A percentile compares a stretch with the other conserved stretches of the same genome.
Conservation (phyloP, 148 eudicot species). For the Pharnaceum exiguum region DNA sequence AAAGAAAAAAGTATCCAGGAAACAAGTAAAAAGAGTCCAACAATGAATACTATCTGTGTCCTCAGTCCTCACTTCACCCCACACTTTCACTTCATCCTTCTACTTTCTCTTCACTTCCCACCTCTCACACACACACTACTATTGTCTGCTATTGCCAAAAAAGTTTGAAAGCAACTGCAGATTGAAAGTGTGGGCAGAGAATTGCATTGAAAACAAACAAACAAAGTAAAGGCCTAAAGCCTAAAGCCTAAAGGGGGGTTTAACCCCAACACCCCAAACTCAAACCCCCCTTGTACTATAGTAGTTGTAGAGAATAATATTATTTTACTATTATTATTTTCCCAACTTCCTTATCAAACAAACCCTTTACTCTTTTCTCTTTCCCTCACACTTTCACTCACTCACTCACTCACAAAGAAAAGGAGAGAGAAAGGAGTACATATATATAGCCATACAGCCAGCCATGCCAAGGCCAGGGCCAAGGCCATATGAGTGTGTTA, state of each 20-base stretch:
- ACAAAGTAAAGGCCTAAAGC: conserved; percentile 8
- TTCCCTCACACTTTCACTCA: not conserved
- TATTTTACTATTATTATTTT: not conserved
- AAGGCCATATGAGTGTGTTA: conserved; percentile 89
- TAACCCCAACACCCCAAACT: conserved; percentile 13
- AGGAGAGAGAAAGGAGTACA: not conserved
- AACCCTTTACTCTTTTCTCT: conserved; percentile 17
- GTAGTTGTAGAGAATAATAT: conserved; percentile 24
- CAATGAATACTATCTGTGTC: no score
- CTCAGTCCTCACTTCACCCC: no score
- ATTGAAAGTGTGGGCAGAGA: conserved; percentile 16
- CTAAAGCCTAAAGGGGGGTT: conserved; percentile 8
- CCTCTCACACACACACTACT: conserved; percentile 22
- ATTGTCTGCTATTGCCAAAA: conserved; percentile 24
- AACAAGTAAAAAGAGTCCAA: no score
- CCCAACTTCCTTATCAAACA: conserved; percentile 21
- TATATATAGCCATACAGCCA: no score
- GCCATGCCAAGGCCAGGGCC: conserved; percentile 99
- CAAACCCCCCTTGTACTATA: no score
- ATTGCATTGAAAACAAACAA: not conserved
- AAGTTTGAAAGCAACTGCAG: conserved; percentile 28
- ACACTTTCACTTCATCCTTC: no score
- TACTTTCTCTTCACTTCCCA: not conserved
- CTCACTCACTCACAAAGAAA: not conserved
- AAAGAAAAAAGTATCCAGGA: no score